phyloP scores from a whole-genome alignment of 169 alveolate species.

The Cryptosporidium sp. region DNA sequence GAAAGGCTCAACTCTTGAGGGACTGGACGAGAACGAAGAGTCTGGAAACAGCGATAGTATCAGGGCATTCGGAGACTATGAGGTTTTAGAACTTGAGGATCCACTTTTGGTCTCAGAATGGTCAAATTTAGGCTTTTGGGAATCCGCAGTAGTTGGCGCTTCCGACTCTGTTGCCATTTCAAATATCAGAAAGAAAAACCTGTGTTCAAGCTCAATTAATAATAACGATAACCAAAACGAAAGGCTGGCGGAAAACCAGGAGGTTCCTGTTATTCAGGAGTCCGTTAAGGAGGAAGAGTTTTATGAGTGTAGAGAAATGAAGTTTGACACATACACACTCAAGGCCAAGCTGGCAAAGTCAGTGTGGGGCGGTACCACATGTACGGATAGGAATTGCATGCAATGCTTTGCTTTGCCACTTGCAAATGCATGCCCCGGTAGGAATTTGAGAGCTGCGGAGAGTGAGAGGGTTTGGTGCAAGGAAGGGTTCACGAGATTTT shows the following conservation, averaged over 20 bases:
- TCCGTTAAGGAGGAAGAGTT: conserved; percentile 29
- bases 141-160: conserved; percentile 4
- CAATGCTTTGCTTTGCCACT: neutral
- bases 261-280: neutral
- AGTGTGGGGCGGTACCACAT: conserved; percentile 12
- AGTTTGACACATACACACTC: conserved; percentile 3
- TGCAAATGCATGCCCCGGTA: neutral
- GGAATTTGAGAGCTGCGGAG: neutral
- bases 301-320: conserved; percentile 53
- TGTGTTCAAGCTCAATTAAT: neutral
- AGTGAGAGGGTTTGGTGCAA: conserved; percentile 13
- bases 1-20: conserved; percentile 10
- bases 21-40: neutral
- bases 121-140: conserved; percentile 31
- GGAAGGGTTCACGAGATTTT: conserved; percentile 29
- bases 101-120: conserved; percentile 23
- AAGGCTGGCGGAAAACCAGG: neutral
- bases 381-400: conserved; percentile 14
- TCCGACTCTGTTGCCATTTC: conserved; percentile 6
- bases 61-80: neutral
- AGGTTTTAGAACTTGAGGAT: conserved; percentile 7
- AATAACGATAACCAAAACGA: neutral
- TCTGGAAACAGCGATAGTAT: neutral
- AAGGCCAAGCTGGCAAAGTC: conserved; percentile 41
- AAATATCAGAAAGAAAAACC: conserved; percentile 1